A percentile compares a stretch with the other conserved stretches of the same genome.
Evolutionary conservation across 2,329 filamentous ascomycete species (phyloP).

Genomic region (Talaromyces sp.): DNA sequence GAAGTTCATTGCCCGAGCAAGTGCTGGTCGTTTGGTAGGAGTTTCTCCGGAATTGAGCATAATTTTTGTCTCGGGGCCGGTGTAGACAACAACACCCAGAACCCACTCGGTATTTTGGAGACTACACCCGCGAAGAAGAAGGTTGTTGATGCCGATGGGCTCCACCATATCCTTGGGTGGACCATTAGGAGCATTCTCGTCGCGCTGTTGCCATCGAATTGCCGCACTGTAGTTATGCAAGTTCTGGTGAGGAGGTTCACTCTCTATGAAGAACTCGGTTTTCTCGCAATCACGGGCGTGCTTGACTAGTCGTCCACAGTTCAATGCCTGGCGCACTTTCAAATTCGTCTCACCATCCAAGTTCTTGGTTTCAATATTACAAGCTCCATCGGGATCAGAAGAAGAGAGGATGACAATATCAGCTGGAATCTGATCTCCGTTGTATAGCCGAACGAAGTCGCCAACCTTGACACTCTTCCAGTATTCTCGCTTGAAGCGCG

Average conservation of each 20-base stretch:
- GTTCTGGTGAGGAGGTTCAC: constrained; percentile 87
- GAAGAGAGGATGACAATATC: constrained; percentile 91
- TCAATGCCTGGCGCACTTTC: constrained; percentile 87
- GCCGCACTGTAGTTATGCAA: constrained; percentile 93
- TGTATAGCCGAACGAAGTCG: constrained; percentile 94
- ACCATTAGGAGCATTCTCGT: constrained; percentile 60
- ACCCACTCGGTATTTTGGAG: constrained; percentile 95
- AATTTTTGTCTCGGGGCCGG: constrained; percentile 94
- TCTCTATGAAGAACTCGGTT: constrained; percentile 82
- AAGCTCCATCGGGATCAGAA: constrained; percentile 88
- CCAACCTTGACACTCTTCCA: constrained; percentile 97
- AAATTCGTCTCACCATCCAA: constrained; percentile 96
- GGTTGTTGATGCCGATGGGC: constrained; percentile 89
- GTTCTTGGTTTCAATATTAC: constrained; percentile 98
- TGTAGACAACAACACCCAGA: constrained; percentile 88
- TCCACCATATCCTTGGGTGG: constrained; percentile 78
- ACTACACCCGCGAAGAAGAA: constrained; percentile 89
- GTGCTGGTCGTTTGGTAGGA: constrained; percentile 85
- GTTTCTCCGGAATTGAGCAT: constrained; percentile 98
- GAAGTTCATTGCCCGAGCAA: constrained; percentile 92
- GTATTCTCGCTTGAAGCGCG: constrained; percentile 84
- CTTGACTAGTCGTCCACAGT: constrained; percentile 75
- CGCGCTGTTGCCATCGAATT: constrained; percentile 76
- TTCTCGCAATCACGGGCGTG: constrained; percentile 91
- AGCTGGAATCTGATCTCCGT: constrained; percentile 90